These are phyloP conservation scores for Monilinia fructicola DNA, from an alignment of 2,329 filamentous ascomycete genomes.

Conservation along the genomic window DNA sequence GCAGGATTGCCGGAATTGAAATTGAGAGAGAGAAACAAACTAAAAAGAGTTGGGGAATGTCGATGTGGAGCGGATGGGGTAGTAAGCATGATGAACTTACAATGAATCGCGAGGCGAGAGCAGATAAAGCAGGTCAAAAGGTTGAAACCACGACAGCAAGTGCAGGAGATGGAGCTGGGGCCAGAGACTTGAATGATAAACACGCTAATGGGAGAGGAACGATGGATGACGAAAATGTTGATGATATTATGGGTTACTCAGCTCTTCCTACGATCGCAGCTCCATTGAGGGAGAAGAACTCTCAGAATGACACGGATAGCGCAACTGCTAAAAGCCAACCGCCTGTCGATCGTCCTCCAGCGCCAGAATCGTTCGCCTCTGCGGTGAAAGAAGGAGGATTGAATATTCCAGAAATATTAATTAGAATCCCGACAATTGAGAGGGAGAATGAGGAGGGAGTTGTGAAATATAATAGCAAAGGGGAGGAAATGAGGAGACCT, in stretches of 20 bases:
- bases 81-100: slow-evolving; percentile 83
- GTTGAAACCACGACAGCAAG: slow-evolving; percentile 41
- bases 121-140: slow-evolving; percentile 48
- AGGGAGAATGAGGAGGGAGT: background rate
- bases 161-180: slow-evolving; percentile 46
- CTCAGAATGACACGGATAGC: background rate
- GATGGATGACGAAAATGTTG: background rate
- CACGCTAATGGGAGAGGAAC: slow-evolving; percentile 38
- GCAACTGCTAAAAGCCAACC: background rate
- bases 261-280: too few species aligned
- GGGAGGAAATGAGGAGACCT: slow-evolving; percentile 12
- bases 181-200: slow-evolving; percentile 37
- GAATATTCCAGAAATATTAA: background rate
- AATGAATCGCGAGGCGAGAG: slow-evolving; percentile 58
- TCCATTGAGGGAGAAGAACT: too few species aligned
- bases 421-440: background rate
- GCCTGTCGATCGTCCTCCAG: background rate
- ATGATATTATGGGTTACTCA: background rate
- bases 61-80: slow-evolving; percentile 84
- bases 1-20: slow-evolving; percentile 54
- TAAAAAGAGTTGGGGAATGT: slow-evolving; percentile 72
- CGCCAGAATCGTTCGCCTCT: background rate
- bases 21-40: slow-evolving; percentile 49
- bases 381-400: background rate
- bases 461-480: background rate